Conservation (phyloP, 2,329 filamentous ascomycete genomes). For the Cordyceps militaris region DNA sequence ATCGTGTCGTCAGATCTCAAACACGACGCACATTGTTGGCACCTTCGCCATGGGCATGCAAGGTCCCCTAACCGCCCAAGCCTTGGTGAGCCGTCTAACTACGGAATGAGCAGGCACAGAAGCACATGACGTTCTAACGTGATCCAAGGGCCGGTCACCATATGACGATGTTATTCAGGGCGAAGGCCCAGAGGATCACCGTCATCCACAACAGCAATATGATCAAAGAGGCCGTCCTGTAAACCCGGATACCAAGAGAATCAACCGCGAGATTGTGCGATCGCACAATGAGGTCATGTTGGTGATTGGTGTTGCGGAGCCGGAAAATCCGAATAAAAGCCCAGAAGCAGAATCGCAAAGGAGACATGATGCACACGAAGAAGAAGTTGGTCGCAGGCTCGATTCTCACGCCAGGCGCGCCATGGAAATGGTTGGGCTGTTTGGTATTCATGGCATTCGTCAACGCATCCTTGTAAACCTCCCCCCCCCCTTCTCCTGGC, state of each 20-base stretch:
- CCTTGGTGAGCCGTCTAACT: conserved; percentile 37
- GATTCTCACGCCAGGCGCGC: conserved; percentile 26
- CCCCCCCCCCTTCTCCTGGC: not conserved
- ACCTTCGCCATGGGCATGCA: conserved; percentile 41
- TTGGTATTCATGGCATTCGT: conserved; percentile 46
- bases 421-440: conserved; percentile 37
- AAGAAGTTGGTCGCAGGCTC: conserved; percentile 36
- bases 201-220: conserved; percentile 38
- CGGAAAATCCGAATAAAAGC: conserved; percentile 38
- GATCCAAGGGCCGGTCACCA: conserved; percentile 47
- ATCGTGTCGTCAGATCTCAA: not conserved
- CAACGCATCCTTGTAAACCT: conserved; percentile 45
- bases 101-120: not conserved
- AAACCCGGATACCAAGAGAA: conserved; percentile 46
- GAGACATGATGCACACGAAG: conserved; percentile 41
- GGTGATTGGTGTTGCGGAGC: conserved; percentile 55
- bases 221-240: conserved; percentile 49
- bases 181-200: conserved; percentile 26
- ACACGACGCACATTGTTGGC: not conserved
- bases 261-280: conserved; percentile 51
- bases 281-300: conserved; percentile 59
- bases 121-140: conserved; percentile 4
- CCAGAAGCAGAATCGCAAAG: conserved; percentile 34
- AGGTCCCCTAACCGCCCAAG: conserved; percentile 50
- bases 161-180: conserved; percentile 51